phyloP scores from a whole-genome alignment of 345 rosid genomes.

The Litchi chinensis region DNA sequence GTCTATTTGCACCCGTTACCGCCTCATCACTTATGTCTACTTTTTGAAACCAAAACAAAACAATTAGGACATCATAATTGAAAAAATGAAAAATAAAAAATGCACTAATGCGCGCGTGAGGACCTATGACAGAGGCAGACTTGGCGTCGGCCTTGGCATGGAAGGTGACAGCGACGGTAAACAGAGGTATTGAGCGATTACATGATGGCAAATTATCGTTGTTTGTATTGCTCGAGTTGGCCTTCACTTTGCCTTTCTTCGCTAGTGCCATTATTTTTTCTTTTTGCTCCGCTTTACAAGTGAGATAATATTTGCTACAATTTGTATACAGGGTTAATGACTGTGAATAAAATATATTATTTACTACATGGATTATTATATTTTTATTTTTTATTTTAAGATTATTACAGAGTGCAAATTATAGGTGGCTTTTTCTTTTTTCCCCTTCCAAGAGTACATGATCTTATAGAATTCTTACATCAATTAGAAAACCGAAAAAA shows the following conservation, averaged over 20 bases:
- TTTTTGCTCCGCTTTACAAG: not conserved
- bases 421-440: too few species aligned
- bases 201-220: slow-evolving; percentile 54
- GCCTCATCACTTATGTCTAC: slow-evolving; percentile 79
- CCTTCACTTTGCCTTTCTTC: slow-evolving; percentile 60
- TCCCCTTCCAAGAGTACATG: too few species aligned
- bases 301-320: too few species aligned
- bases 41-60: slow-evolving; percentile 3
- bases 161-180: slow-evolving; percentile 81
- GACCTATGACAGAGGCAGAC: slow-evolving; percentile 82
- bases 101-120: not conserved
- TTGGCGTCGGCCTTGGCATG: slow-evolving; percentile 97
- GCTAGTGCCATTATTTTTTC: slow-evolving; percentile 53
- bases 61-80: not conserved
- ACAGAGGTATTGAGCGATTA: slow-evolving; percentile 59
- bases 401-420: too few species aligned
- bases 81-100: not conserved
- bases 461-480: too few species aligned
- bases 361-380: not conserved
- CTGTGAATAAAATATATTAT: too few species aligned
- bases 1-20: slow-evolving; percentile 77
- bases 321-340: not conserved
- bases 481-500: too few species aligned
- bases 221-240: slow-evolving; percentile 23
- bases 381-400: too few species aligned